Evolutionary conservation across 2,329 filamentous ascomycete genomes (phyloP).

Genomic region (Fusarium robinianum): DNA sequence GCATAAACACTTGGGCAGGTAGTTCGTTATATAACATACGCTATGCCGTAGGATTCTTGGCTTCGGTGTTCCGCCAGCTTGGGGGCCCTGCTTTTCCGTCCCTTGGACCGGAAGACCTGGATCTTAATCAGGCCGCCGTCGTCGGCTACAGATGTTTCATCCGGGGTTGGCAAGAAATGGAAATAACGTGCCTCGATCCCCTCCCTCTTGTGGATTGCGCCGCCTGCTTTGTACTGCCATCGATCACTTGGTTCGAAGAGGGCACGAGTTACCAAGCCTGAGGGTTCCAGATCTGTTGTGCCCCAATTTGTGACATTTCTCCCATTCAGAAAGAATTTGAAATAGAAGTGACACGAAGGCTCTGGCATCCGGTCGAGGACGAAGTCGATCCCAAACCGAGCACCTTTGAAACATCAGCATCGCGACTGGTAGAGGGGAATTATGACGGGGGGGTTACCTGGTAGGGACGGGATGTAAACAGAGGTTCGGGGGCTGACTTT

Average conservation of each 20-base stretch:
- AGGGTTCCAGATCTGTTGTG: slow-evolving; percentile 41
- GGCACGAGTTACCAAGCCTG: slow-evolving; percentile 50
- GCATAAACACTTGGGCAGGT: not conserved
- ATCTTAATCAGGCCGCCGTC: slow-evolving; percentile 62
- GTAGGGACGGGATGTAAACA: slow-evolving; percentile 60
- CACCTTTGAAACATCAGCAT: slow-evolving; percentile 42
- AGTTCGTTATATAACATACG: slow-evolving; percentile 46
- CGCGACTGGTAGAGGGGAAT: not conserved
- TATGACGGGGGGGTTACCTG: slow-evolving; percentile 45
- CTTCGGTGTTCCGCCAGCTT: slow-evolving; percentile 49
- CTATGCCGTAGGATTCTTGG: slow-evolving; percentile 57
- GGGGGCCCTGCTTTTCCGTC: slow-evolving; percentile 49
- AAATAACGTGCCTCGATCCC: slow-evolving; percentile 57
- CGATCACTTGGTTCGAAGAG: slow-evolving; percentile 54
- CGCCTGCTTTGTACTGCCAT: slow-evolving; percentile 47
- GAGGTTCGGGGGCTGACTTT: slow-evolving; percentile 51
- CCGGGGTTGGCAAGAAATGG: slow-evolving; percentile 49
- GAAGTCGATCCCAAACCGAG: slow-evolving; percentile 59
- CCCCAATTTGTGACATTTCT: slow-evolving; percentile 58
- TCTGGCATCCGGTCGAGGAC: slow-evolving; percentile 43
- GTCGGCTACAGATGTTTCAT: slow-evolving; percentile 48
- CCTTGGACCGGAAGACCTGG: slow-evolving; percentile 56
- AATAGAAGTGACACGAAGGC: slow-evolving; percentile 52
- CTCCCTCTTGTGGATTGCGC: slow-evolving; percentile 39
- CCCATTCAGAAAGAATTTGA: slow-evolving; percentile 61